phyloP scores from a whole-genome alignment of 228 moss, liverwort and hornwort genomes.

The Sphagnum magellanicum region DNA sequence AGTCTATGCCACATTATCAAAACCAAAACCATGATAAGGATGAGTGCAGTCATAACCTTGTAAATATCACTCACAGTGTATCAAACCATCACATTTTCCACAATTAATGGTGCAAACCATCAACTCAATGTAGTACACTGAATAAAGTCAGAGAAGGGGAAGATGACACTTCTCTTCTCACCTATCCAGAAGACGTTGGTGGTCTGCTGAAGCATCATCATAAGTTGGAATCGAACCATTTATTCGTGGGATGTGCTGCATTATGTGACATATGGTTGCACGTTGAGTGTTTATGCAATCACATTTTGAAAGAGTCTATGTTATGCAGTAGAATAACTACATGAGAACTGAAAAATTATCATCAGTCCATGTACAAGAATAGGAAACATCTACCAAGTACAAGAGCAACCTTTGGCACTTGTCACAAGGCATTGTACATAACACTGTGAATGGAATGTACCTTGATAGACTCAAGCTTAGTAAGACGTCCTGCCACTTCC shows the following conservation, averaged over 20 bases:
- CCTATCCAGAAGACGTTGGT: constrained; percentile 84
- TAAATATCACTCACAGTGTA: neutral
- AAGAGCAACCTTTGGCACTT: neutral
- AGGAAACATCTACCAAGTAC: neutral
- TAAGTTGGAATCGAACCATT: constrained; percentile 73
- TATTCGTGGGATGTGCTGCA: constrained; percentile 77
- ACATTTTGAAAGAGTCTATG: neutral
- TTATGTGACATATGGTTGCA: neutral
- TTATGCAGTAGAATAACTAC: neutral
- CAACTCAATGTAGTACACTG: too few relatives aligned
- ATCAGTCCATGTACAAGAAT: neutral
- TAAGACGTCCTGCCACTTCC: constrained; percentile 84
- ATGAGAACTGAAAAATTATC: neutral
- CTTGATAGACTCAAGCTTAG: constrained; percentile 78
- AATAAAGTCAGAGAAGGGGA: neutral
- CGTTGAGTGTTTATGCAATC: too few relatives aligned
- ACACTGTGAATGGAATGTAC: constrained; percentile 19
- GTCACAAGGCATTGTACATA: neutral
- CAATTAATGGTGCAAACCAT: too few relatives aligned
- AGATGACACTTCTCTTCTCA: constrained; percentile 9
- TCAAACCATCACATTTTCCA: neutral
- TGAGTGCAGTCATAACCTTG: neutral
- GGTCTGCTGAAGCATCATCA: constrained; percentile 80
- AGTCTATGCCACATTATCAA: too few relatives aligned
- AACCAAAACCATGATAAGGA: too few relatives aligned